phyloP scores from a whole-genome alignment of 2,329 filamentous ascomycete genomes.

The Metarhizium guizhouense region DNA sequence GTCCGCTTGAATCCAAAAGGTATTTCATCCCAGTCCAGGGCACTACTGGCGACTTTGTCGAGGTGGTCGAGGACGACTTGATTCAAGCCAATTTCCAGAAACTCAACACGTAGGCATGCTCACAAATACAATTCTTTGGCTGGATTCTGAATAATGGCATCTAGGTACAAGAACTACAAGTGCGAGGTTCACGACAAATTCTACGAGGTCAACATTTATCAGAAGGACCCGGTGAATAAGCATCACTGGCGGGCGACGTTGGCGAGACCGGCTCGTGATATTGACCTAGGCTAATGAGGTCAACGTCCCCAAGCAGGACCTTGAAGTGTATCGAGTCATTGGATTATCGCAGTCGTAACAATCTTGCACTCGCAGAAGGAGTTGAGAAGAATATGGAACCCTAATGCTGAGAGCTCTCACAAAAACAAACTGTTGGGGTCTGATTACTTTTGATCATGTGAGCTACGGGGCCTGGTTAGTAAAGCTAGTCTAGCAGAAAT shows the following conservation, averaged over 20 bases:
- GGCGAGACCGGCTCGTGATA: constrained; percentile 28
- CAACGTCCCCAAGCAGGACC: no score
- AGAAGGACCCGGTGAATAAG: constrained; percentile 34
- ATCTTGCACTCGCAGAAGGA: no score
- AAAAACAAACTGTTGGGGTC: no score
- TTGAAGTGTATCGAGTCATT: no score
- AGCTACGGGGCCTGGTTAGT: no score
- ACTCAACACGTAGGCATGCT: constrained; percentile 28
- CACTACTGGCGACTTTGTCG: constrained; percentile 16
- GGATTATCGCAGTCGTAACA: no score
- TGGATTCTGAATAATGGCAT: neutral
- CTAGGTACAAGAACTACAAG: constrained; percentile 33
- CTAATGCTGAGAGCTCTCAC: no score
- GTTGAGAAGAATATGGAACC: no score
- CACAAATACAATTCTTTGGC: neutral
- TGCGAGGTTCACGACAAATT: constrained; percentile 34
- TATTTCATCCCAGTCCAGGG: constrained; percentile 26
- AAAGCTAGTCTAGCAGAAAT: no score
- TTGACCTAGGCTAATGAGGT: constrained; percentile 18
- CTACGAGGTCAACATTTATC: constrained; percentile 40
- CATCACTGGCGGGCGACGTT: constrained; percentile 36
- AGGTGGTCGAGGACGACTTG: constrained; percentile 27
- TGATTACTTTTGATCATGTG: no score
- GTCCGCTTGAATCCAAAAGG: constrained; percentile 31
- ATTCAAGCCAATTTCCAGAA: constrained; percentile 34